phyloP scores from a whole-genome alignment of 805 yeast genomes.

The Candida qinlingensis region DNA sequence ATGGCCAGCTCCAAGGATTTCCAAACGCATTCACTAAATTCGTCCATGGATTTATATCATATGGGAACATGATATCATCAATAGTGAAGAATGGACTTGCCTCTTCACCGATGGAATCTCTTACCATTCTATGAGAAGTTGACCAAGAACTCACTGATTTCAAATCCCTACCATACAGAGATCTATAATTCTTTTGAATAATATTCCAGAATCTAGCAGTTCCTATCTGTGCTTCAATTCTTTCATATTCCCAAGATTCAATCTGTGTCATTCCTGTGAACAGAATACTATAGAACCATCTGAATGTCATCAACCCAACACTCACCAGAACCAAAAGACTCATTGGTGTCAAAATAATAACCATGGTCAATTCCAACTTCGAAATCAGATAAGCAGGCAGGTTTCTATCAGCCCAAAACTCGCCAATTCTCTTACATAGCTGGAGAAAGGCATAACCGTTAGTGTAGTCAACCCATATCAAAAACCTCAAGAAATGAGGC shows the following conservation, averaged over 20 bases:
- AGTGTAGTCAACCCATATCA: conserved; percentile 56
- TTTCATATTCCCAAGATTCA: conserved; percentile 87
- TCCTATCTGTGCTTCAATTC: conserved; percentile 63
- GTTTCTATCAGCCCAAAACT: conserved; percentile 43
- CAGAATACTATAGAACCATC: conserved; percentile 54
- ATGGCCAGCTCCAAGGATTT: conserved; percentile 54
- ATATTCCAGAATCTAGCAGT: conserved; percentile 49
- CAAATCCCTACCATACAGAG: conserved; percentile 18
- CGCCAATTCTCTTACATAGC: conserved; percentile 34
- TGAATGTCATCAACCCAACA: conserved; percentile 49
- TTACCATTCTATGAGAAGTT: conserved; percentile 8
- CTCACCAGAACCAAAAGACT: conserved; percentile 57
- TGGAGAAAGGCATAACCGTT: conserved; percentile 42
- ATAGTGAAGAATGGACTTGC: conserved; percentile 33
- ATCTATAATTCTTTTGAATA: conserved; percentile 39
- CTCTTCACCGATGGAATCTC: conserved; percentile 10
- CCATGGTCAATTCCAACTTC: conserved; percentile 47
- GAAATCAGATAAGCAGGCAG: conserved; percentile 53
- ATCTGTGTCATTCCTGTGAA: conserved; percentile 78
- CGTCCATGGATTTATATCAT: conserved; percentile 57
- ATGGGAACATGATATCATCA: conserved; percentile 78
- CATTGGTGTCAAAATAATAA: conserved; percentile 49
- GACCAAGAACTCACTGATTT: conserved; percentile 20
- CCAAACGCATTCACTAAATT: conserved; percentile 59
- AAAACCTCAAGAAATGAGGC: conserved; percentile 76